Base-by-base conservation (phyloP, 179 eudicot species). In the Drosera spatulata region DNA sequence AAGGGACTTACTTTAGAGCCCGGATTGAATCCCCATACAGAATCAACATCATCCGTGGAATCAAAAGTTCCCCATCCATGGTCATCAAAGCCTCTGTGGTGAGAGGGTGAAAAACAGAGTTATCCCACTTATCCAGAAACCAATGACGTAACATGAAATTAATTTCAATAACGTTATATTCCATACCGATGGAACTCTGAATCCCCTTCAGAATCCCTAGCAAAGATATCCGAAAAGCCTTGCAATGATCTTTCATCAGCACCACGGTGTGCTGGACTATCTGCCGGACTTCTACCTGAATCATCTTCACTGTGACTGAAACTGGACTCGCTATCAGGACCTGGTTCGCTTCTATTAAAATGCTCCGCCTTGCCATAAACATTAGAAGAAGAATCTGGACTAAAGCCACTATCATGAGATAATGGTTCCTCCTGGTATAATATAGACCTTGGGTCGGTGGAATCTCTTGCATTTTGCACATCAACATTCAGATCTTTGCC, bases 51-150 rank as follows among this genome's bases (percentile, higher is more conserved):
- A 75, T 80, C 87, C 61, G 70, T 73, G 51, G 80, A 74, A 70
- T 93, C 99, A 67, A 86, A 89, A 38, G 81, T 57, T 53, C 90
- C 95, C 85, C 85, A 81, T 61, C 75, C 79, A 49, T 78, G 90
- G 53, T 81, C 95, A 69, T 89, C 94, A 71, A 78, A 81, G 61
- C 73, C 61, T 78, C 77, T 93, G 66, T 68, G 71, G 53, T 73
- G 71, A 14, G 62, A 43, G 45, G 8, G 8, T 43, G 56, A 13
- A 69, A 75, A 61, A 73, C 65, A 40, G 11, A 43, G 57, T 55
- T 43, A 15, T 22, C 13, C 39, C 15, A 46, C 33, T n/a, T 52
- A 14, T 38, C 5, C 10, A 53, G 38, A 44, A 39, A 39, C 39
- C 50, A 14, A 4, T 56, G 39, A 40, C 59, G 39, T 37, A 37